phyloP scores from a whole-genome alignment of 768 basidiomycete genomes.

The Coprinopsis strossmayeri region DNA sequence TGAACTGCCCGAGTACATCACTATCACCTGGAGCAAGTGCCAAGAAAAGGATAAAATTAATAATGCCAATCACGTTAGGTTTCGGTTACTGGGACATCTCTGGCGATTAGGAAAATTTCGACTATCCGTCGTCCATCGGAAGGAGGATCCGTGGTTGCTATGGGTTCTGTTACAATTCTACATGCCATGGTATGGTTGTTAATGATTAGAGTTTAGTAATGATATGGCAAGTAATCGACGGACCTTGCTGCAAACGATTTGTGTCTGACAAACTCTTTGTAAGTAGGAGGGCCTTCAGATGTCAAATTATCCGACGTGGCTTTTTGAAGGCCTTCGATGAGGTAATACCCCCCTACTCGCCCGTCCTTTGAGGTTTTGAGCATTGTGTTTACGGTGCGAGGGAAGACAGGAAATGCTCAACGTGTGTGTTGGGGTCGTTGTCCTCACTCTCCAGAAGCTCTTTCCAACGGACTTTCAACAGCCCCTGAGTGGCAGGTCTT shows the following conservation, averaged over 20 bases:
- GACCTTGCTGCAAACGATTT: slow-evolving; percentile 5
- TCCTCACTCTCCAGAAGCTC: slow-evolving; percentile 1
- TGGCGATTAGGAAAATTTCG: not conserved
- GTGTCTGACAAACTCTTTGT: slow-evolving; percentile 4
- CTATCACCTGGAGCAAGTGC: too few species aligned
- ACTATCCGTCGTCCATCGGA: slow-evolving; percentile 1
- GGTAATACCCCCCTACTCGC: slow-evolving; percentile 4
- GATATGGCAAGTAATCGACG: not conserved
- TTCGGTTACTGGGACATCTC: not conserved
- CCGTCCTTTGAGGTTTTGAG: not conserved
- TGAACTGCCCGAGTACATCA: too few species aligned
- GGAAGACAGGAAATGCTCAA: not conserved
- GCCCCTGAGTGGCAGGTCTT: not conserved
- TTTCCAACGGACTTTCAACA: slow-evolving; percentile 5
- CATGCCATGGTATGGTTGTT: too few species aligned
- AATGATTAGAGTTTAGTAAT: too few species aligned
- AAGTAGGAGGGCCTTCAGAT: not conserved
- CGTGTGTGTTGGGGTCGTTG: not conserved
- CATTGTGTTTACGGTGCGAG: not conserved
- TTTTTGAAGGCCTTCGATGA: slow-evolving; percentile 9
- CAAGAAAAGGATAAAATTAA: too few species aligned
- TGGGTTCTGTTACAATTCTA: too few species aligned
- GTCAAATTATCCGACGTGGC: too few species aligned
- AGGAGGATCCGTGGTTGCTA: too few species aligned
- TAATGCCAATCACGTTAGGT: too few species aligned